Conservation (phyloP, 768 basidiomycete species). For the Pleurotus cornucopiae region DNA sequence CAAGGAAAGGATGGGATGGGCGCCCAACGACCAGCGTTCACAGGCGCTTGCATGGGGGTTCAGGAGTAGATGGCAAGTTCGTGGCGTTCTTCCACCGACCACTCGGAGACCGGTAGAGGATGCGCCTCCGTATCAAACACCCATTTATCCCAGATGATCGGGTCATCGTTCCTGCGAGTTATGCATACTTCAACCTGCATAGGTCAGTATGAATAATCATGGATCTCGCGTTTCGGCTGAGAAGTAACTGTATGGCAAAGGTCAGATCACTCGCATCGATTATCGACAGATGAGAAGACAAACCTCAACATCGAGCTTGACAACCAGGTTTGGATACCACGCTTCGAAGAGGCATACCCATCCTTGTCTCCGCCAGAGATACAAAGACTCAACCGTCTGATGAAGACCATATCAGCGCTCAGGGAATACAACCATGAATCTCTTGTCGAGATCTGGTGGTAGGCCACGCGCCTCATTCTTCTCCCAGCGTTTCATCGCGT, state of each 20-base stretch:
- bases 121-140: slow-evolving; percentile 72
- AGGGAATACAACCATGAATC: not conserved
- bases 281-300: slow-evolving; percentile 15
- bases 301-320: slow-evolving; percentile 67
- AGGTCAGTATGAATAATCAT: not conserved
- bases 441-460: slow-evolving; percentile 34
- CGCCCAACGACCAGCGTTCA: no score
- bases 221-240: slow-evolving; percentile 39
- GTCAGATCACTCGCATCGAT: not conserved
- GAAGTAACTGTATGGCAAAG: slow-evolving; percentile 34
- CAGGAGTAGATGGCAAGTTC: slow-evolving; percentile 29
- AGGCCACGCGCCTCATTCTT: slow-evolving; percentile 36
- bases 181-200: slow-evolving; percentile 63
- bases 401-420: no score
- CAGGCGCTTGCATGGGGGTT: not conserved
- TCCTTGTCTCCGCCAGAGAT: slow-evolving; percentile 60
- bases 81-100: slow-evolving; percentile 51
- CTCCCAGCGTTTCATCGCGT: slow-evolving; percentile 46
- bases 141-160: slow-evolving; percentile 51
- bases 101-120: slow-evolving; percentile 67
- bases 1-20: no score
- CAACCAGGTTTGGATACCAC: slow-evolving; percentile 40
- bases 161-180: slow-evolving; percentile 60
- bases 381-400: slow-evolving; percentile 72
- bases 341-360: slow-evolving; percentile 53